These are phyloP conservation scores for Skeletonema grethae DNA, from an alignment of 108 stramenopile genomes.

Conservation along the genomic window DNA sequence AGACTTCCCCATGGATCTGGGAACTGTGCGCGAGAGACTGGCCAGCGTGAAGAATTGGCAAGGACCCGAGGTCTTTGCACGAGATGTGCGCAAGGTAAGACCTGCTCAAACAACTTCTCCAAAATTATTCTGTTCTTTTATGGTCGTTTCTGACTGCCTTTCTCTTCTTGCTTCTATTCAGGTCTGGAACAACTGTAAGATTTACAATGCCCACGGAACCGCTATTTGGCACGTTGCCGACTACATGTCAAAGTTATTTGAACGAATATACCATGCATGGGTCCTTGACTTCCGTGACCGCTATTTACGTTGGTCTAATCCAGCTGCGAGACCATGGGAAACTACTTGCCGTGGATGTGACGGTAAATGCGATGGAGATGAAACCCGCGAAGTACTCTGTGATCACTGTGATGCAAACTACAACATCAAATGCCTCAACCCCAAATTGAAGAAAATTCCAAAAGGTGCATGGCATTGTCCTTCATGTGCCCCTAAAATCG, in stretches of 20 bases:
- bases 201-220: slow-evolving; percentile 88
- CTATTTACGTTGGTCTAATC: slow-evolving; percentile 83
- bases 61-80: slow-evolving; percentile 82
- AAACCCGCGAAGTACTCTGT: slow-evolving; percentile 76
- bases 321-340: slow-evolving; percentile 90
- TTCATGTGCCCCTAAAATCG: slow-evolving; percentile 76
- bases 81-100: slow-evolving; percentile 83
- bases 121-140: background rate
- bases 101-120: background rate
- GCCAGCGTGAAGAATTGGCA: slow-evolving; percentile 61
- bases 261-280: slow-evolving; percentile 91
- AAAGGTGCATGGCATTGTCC: slow-evolving; percentile 88
- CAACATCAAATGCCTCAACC: slow-evolving; percentile 68
- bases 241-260: slow-evolving; percentile 92
- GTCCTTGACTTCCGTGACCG: slow-evolving; percentile 85
- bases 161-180: slow-evolving; percentile 2
- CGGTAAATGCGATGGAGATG: slow-evolving; percentile 70
- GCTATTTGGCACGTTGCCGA: slow-evolving; percentile 94
- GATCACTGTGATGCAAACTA: slow-evolving; percentile 92
- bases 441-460: slow-evolving; percentile 75
- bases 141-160: slow-evolving; percentile 1
- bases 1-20: slow-evolving; percentile 90
- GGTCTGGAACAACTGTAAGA: slow-evolving; percentile 92
- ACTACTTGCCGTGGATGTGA: slow-evolving; percentile 71
- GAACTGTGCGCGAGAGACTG: slow-evolving; percentile 73